Percentiles rank a stretch among this genome's conserved stretches.
Conservation (phyloP, 2,329 filamentous ascomycete genomes). For the Lomentospora prolificans region DNA sequence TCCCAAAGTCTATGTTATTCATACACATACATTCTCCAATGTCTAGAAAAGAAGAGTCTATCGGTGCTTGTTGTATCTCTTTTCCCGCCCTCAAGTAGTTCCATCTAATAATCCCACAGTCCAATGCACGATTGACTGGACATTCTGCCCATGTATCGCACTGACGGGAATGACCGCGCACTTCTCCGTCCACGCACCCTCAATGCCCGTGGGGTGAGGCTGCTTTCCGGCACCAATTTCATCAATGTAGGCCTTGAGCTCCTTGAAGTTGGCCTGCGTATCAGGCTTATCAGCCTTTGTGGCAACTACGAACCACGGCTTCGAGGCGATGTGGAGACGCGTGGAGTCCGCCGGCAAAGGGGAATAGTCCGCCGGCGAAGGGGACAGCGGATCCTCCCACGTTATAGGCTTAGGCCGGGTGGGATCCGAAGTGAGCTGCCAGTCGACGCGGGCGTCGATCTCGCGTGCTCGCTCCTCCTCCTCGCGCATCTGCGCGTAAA, state of each 20-base stretch:
- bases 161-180: slow-evolving; percentile 74
- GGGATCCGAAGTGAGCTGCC: slow-evolving; percentile 44
- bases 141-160: slow-evolving; percentile 78
- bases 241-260: slow-evolving; percentile 61
- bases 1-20: neutral
- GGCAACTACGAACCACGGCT: slow-evolving; percentile 94
- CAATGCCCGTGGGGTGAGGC: slow-evolving; percentile 62
- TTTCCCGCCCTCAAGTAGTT: slow-evolving; percentile 12
- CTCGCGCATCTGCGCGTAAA: slow-evolving; percentile 73
- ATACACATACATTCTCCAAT: too few species aligned
- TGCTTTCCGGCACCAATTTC: slow-evolving; percentile 51
- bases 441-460: slow-evolving; percentile 44
- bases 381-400: neutral
- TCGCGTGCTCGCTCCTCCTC: slow-evolving; percentile 60
- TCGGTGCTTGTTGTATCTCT: neutral
- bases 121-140: slow-evolving; percentile 64
- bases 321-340: slow-evolving; percentile 71
- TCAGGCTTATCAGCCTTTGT: slow-evolving; percentile 80
- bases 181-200: slow-evolving; percentile 47
- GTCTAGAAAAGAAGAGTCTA: too few species aligned
- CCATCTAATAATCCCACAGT: slow-evolving; percentile 58
- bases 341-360: slow-evolving; percentile 19
- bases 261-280: slow-evolving; percentile 67
- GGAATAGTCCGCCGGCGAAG: slow-evolving; percentile 9
- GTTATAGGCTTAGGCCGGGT: neutral